Base-by-base conservation (phyloP, 2,329 filamentous ascomycete genomes). In the Cryphonectria radicalis region DNA sequence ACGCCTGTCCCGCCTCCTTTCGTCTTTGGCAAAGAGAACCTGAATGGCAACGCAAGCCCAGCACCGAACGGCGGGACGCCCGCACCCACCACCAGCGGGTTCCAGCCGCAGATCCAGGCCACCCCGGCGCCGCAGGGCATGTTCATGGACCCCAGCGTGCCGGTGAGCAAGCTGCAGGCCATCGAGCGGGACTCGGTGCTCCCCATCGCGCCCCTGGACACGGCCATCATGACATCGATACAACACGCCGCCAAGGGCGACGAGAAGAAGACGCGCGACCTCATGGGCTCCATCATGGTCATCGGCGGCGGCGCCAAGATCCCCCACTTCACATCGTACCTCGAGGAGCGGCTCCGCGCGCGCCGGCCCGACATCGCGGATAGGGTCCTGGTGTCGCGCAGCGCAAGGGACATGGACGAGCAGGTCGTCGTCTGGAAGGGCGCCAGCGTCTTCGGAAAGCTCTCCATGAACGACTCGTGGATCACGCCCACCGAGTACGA, bases 391-490 rank as follows among this genome's bases (percentile, higher is more conserved):
- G 89, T 91, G 67, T 90, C 88, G 73, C 84, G 87, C 73, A 96
- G 86, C 86, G 96, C 96, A 0, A 87, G 95, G 77, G 96, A 99
- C 77, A 92, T 99, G 84, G 96, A 99, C 81, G 94, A 96, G 72
- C 94, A 98, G 82, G 95, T 98, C n/a, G 92, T 98, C 68, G 91
- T 92, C 11, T 99, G 96, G 96, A 99, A 99, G 86, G 96, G 96
- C 4, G 96, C 93, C 0, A 97, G 94, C 79, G 95, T 99, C 22
- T 99, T 98, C 84, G 95, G 94, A 3, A 94, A 97, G 83, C 84
- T 98, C 76, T 89, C 91, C 63, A 95, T 94, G 22, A 98, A 98
- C 82, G 96, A 99, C 80, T 96, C 92, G 77, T 99, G 96, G 96
- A 93, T 98, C 78, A 92, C 91, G 19, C 89, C 90, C 63, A 86